phyloP scores from a whole-genome alignment of 805 yeast species.

The Yarrowia divulgata region DNA sequence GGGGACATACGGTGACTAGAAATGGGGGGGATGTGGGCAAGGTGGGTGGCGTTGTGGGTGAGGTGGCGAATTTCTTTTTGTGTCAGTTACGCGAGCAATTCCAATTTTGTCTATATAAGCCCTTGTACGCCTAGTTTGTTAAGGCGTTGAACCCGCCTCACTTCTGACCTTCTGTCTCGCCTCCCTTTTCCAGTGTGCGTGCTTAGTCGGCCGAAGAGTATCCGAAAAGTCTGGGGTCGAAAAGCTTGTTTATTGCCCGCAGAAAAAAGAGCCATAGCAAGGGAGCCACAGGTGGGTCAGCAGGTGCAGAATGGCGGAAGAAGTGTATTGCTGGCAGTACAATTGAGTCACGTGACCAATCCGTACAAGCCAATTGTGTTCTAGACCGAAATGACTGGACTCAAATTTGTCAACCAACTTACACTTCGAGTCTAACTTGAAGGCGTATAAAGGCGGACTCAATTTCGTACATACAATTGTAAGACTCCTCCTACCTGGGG shows the following conservation, averaged over 20 bases:
- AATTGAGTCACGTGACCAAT: background rate
- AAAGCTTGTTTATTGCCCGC: conserved; percentile 16
- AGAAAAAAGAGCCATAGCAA: background rate
- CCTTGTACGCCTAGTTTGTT: background rate
- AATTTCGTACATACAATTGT: too few relatives aligned
- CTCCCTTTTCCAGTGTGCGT: background rate
- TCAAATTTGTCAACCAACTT: background rate
- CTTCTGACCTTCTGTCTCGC: background rate
- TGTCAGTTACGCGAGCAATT: too few relatives aligned
- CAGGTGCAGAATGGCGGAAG: too few relatives aligned
- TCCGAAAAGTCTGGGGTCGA: conserved; percentile 38
- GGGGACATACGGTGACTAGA: background rate
- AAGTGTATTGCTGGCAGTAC: too few relatives aligned
- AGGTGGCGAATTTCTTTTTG: background rate
- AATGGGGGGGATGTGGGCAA: too few relatives aligned
- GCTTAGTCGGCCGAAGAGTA: conserved; percentile 24
- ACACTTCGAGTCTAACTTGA: conserved; percentile 12
- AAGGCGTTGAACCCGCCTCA: too few relatives aligned
- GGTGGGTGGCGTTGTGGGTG: background rate
- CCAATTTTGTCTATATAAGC: background rate
- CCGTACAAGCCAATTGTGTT: too few relatives aligned
- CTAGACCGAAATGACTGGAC: background rate
- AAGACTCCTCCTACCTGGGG: too few relatives aligned
- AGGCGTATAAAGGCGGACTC: background rate
- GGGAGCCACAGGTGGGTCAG: too few relatives aligned